A percentile compares a stretch with the other conserved stretches of the same genome.
These are phyloP conservation scores for Grigorovia yakushimaensis DNA, from an alignment of 805 yeast genomes.

Conservation along the genomic window DNA sequence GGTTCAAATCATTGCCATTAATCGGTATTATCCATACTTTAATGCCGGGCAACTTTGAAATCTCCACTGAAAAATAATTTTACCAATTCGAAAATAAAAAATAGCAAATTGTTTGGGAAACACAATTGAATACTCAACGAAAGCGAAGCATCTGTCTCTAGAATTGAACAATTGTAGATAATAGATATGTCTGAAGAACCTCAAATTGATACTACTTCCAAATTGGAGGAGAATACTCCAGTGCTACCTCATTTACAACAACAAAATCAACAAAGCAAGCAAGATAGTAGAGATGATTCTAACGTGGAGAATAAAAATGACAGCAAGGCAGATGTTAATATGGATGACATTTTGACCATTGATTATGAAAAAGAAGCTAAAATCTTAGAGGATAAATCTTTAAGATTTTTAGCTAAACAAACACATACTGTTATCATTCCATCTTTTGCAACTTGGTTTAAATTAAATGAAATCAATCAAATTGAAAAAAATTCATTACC, in stretches of 20 bases:
- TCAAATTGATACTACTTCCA: no score
- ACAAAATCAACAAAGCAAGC: constrained; percentile 8
- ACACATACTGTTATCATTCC: constrained; percentile 81
- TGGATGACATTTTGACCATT: constrained; percentile 1
- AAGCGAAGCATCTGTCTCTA: no score
- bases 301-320: neutral
- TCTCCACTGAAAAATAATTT: no score
- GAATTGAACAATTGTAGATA: no score
- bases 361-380: constrained; percentile 29
- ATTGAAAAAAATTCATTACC: constrained; percentile 80
- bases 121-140: no score
- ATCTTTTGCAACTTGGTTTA: constrained; percentile 82
- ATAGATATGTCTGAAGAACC: no score
- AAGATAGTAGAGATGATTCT: neutral
- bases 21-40: no score
- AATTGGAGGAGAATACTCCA: neutral
- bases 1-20: no score
- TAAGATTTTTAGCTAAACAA: constrained; percentile 37
- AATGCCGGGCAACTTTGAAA: no score
- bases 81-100: no score
- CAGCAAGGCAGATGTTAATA: neutral
- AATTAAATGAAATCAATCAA: constrained; percentile 57
- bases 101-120: no score
- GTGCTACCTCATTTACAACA: constrained; percentile 1
- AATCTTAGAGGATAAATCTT: constrained; percentile 28